Percentiles rank a stretch among this genome's conserved stretches.
phyloP scores from a whole-genome alignment of 768 basidiomycete genomes.

The Russula sp. region DNA sequence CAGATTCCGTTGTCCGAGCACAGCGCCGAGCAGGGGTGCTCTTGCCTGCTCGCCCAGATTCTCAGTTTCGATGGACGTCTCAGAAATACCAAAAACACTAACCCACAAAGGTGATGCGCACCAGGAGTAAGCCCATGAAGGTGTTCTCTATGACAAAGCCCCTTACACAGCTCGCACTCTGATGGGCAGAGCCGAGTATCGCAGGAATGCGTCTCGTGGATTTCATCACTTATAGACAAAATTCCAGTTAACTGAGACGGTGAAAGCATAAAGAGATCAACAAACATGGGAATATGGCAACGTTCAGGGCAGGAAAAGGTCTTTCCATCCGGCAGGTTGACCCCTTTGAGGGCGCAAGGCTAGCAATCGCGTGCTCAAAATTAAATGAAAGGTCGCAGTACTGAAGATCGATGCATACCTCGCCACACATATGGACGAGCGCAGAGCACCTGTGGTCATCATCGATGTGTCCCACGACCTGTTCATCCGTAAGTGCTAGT shows the following conservation, averaged over 20 bases:
- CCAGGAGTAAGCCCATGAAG: conserved; percentile 40
- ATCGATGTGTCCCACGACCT: conserved; percentile 43
- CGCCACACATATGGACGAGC: conserved; percentile 46
- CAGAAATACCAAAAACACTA: conserved; percentile 13
- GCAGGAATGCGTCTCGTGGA: conserved; percentile 43
- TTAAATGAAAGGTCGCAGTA: neutral
- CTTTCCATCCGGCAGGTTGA: conserved; percentile 2
- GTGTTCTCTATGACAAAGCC: conserved; percentile 43
- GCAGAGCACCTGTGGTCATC: conserved; percentile 50
- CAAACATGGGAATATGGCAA: conserved; percentile 11
- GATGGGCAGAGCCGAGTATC: conserved; percentile 47
- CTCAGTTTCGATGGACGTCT: neutral
- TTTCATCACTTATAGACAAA: conserved; percentile 33
- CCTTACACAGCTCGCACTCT: conserved; percentile 46
- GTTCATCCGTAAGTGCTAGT: neutral
- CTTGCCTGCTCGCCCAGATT: conserved; percentile 33
- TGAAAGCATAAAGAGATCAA: neutral
- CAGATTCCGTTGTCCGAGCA: conserved; percentile 48
- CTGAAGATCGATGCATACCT: conserved; percentile 30
- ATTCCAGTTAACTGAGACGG: neutral
- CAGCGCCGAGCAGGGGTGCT: conserved; percentile 37
- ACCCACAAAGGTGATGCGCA: conserved; percentile 53
- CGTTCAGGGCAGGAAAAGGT: conserved; percentile 12
- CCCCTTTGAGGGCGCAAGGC: conserved; percentile 16
- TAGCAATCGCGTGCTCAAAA: neutral